Percentiles rank a stretch among this genome's conserved stretches.
These are phyloP conservation scores for Tremella yokohamensis DNA, from an alignment of 768 basidiomycete species.

Conservation along the genomic window DNA sequence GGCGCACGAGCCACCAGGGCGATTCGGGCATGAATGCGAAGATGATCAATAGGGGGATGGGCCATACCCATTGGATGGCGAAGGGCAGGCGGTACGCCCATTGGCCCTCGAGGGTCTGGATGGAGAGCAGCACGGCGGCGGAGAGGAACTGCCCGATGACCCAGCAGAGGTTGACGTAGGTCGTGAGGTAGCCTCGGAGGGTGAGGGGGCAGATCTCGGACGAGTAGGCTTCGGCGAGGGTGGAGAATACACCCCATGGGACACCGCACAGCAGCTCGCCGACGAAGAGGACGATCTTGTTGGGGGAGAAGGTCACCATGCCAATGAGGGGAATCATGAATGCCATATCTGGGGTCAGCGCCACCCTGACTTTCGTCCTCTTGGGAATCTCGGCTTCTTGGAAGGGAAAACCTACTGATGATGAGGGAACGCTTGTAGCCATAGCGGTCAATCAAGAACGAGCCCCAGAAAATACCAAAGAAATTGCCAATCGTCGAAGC, in stretches of 20 bases:
- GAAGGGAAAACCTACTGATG: slow-evolving; percentile 1
- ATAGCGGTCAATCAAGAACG: slow-evolving; percentile 42
- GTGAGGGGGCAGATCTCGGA: slow-evolving; percentile 40
- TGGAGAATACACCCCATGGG: slow-evolving; percentile 36
- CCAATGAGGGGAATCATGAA: too few relatives aligned
- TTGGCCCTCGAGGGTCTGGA: slow-evolving; percentile 11
- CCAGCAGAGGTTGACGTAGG: slow-evolving; percentile 46
- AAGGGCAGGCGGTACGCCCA: slow-evolving; percentile 24
- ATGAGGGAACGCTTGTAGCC: slow-evolving; percentile 45
- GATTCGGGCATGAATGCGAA: slow-evolving; percentile 4
- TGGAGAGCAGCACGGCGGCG: slow-evolving; percentile 31
- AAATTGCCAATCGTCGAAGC: slow-evolving; percentile 46
- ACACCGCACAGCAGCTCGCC: slow-evolving; percentile 32
- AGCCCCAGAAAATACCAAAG: slow-evolving; percentile 46
- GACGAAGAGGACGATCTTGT: slow-evolving; percentile 12
- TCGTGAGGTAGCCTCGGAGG: slow-evolving; percentile 39
- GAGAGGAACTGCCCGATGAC: slow-evolving; percentile 44
- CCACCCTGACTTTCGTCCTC: too few relatives aligned
- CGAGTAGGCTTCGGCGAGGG: slow-evolving; percentile 47
- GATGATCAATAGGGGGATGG: slow-evolving; percentile 10
- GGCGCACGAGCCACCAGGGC: slow-evolving; percentile 4
- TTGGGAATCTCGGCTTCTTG: too few relatives aligned
- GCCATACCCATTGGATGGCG: slow-evolving; percentile 16
- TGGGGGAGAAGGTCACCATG: slow-evolving; percentile 9
- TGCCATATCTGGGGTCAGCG: too few relatives aligned